Conservation (phyloP, 2,329 filamentous ascomycete genomes). For the Talaromyces sp. region DNA sequence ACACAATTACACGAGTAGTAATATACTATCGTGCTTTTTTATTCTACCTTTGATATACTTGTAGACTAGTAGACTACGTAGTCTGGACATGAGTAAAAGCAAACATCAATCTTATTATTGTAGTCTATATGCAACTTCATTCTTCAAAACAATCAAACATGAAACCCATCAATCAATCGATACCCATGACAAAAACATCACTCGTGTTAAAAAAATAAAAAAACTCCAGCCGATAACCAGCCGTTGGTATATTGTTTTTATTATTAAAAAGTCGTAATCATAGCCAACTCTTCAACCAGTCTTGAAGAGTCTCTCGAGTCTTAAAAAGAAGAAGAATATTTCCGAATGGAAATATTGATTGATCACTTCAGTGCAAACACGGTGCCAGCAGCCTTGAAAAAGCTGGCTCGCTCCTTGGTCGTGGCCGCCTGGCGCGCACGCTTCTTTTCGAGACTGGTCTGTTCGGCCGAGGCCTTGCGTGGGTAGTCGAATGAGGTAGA, state of each 20-base stretch:
- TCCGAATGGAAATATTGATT: neutral
- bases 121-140: too few species aligned
- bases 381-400: constrained; percentile 2
- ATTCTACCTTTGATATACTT: neutral
- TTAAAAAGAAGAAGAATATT: neutral
- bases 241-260: neutral
- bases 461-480: neutral
- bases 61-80: neutral
- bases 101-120: neutral
- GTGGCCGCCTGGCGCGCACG: neutral
- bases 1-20: neutral
- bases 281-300: neutral
- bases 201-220: neutral
- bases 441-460: neutral
- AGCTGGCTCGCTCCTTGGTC: constrained; percentile 3
- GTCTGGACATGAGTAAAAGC: neutral
- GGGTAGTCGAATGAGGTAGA: neutral
- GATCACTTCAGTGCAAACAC: constrained; percentile 3
- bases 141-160: too few species aligned
- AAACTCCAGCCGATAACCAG: neutral
- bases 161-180: neutral
- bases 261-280: neutral
- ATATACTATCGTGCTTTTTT: neutral
- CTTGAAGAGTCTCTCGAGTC: neutral
- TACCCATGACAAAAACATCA: neutral